A percentile compares a stretch with the other conserved stretches of the same genome.
Conservation (phyloP, 352 stramenopile genomes). For the Pythium sp. region DNA sequence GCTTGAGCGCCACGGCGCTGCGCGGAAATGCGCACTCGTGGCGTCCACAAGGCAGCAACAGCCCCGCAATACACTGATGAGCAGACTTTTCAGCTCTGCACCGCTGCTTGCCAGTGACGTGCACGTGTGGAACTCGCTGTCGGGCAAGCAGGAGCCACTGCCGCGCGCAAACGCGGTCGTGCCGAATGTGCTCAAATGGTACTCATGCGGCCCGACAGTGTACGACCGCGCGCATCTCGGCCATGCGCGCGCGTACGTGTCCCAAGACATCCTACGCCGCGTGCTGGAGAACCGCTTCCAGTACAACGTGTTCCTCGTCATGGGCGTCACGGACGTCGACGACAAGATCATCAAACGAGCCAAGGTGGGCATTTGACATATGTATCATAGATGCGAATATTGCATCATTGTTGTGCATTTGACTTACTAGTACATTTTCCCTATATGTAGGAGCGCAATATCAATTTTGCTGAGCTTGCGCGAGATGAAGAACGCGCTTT, state of each 20-base stretch:
- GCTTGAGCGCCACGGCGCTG: background rate
- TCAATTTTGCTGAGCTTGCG: constrained; percentile 49
- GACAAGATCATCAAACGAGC: constrained; percentile 96
- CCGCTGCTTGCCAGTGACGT: constrained; percentile 13
- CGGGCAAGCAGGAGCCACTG: constrained; percentile 37
- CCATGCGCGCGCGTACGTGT: constrained; percentile 95
- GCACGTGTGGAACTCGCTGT: constrained; percentile 58
- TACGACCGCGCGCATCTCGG: constrained; percentile 98
- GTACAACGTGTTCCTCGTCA: constrained; percentile 93
- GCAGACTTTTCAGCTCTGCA: background rate
- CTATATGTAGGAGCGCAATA: constrained; percentile 26
- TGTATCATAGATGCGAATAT: background rate
- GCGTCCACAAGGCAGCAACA: background rate
- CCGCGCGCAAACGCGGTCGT: constrained; percentile 32
- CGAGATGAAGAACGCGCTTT: constrained; percentile 63
- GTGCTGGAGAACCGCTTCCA: constrained; percentile 85
- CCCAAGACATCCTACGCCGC: constrained; percentile 91
- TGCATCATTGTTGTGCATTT: background rate
- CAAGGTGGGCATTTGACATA: background rate
- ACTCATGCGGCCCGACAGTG: constrained; percentile 98
- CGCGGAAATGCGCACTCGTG: background rate
- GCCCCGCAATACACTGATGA: background rate
- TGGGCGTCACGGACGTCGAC: constrained; percentile 98
- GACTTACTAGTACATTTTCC: background rate
- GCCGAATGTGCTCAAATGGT: constrained; percentile 88